phyloP scores from a whole-genome alignment of 495 filamentous ascomycete species.

The Tuber aestivum region DNA sequence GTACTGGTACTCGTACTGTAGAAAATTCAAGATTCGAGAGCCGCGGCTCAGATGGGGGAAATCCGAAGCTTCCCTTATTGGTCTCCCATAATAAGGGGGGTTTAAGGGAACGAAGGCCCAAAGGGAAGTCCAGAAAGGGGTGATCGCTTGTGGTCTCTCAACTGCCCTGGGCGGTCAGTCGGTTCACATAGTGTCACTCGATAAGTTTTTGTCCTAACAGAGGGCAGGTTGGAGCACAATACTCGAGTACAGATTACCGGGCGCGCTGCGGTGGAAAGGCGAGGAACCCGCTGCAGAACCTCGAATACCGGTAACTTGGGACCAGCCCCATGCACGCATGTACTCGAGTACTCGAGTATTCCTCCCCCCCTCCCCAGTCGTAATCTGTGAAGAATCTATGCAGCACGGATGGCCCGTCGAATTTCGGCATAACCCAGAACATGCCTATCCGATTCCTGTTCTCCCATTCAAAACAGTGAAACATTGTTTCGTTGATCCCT shows the following conservation, averaged over 20 bases:
- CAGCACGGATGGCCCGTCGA: neutral
- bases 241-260: neutral
- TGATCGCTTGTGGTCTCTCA: neutral
- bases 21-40: neutral
- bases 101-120: neutral
- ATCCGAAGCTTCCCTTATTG: neutral
- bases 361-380: neutral
- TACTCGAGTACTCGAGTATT: too few relatives aligned
- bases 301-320: neutral
- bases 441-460: neutral
- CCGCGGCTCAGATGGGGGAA: neutral
- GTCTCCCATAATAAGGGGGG: neutral
- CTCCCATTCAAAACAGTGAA: neutral
- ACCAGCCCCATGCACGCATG: neutral
- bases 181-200: neutral
- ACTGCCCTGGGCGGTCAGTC: neutral
- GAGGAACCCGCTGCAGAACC: neutral
- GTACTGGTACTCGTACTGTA: too few relatives aligned
- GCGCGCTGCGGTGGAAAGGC: neutral
- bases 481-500: neutral
- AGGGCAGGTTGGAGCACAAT: neutral
- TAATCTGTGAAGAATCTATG: neutral
- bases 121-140: neutral
- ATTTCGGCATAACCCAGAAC: neutral
- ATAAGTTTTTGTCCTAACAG: neutral